These are phyloP conservation scores for Golubevia sp. DNA, from an alignment of 1,284 basidiomycete genomes.

Conservation along the genomic window DNA sequence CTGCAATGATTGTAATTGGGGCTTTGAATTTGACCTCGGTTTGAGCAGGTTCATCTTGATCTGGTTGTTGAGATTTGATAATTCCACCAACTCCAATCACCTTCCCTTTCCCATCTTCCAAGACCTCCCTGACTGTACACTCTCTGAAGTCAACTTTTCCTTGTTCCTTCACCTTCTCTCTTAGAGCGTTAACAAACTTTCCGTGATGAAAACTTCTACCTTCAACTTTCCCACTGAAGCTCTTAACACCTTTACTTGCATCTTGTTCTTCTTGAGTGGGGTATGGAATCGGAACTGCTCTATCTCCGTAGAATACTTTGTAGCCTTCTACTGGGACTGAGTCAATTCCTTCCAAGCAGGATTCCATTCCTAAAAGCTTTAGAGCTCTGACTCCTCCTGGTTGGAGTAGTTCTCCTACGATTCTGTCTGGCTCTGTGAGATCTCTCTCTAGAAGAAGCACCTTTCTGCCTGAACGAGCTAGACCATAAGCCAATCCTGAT, in stretches of 20 bases:
- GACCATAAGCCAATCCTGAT: constrained; percentile 43
- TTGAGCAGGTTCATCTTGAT: neutral
- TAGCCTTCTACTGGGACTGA: constrained; percentile 85
- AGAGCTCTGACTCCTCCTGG: constrained; percentile 86
- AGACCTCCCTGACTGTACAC: constrained; percentile 77
- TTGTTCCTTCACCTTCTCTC: constrained; percentile 69
- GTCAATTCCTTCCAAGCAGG: constrained; percentile 81
- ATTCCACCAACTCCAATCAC: constrained; percentile 72
- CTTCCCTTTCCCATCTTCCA: constrained; percentile 68
- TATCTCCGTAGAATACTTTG: constrained; percentile 72
- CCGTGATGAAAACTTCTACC: constrained; percentile 92
- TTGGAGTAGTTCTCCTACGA: constrained; percentile 95
- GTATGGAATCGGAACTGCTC: constrained; percentile 84
- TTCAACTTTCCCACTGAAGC: constrained; percentile 62
- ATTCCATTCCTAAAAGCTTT: constrained; percentile 74
- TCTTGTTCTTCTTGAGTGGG: constrained; percentile 64
- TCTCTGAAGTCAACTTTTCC: constrained; percentile 74
- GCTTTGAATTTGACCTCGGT: too few relatives aligned
- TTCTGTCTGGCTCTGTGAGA: constrained; percentile 87
- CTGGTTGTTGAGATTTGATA: constrained; percentile 38
- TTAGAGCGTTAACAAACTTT: constrained; percentile 80
- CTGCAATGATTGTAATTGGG: constrained; percentile 71
- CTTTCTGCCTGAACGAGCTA: constrained; percentile 64
- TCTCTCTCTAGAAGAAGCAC: constrained; percentile 67
- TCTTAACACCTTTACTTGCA: constrained; percentile 21